A percentile compares a stretch with the other conserved stretches of the same genome.
These are phyloP conservation scores for Zymoseptoria tritici DNA, from an alignment of 2,329 filamentous ascomycete genomes.

Conservation along the genomic window DNA sequence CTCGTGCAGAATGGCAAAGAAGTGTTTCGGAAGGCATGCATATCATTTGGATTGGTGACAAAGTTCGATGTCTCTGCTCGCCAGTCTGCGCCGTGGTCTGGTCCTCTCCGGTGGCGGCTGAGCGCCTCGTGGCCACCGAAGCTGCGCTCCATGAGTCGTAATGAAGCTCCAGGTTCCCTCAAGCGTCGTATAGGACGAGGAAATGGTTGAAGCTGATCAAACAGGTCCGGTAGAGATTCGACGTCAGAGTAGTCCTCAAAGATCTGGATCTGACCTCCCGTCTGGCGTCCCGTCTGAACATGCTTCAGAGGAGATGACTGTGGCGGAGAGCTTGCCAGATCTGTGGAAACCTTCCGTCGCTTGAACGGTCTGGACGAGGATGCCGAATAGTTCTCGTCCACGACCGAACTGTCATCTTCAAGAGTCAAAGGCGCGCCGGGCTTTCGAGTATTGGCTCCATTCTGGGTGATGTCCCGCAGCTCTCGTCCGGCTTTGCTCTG, in stretches of 20 bases:
- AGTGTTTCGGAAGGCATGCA: conserved; percentile 42
- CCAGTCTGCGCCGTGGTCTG: conserved; percentile 45
- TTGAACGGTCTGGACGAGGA: conserved; percentile 23
- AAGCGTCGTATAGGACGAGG: conserved; percentile 36
- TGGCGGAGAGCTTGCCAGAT: conserved; percentile 39
- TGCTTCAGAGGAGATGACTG: conserved; percentile 44
- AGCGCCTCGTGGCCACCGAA: conserved; percentile 39
- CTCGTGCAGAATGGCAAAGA: conserved; percentile 59
- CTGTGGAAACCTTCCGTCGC: conserved; percentile 26
- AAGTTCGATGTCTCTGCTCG: conserved; percentile 53
- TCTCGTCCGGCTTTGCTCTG: conserved; percentile 38
- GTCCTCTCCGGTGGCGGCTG: conserved; percentile 32
- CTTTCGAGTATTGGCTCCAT: conserved; percentile 35
- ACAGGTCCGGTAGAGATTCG: conserved; percentile 34
- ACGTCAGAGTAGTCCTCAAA: conserved; percentile 25
- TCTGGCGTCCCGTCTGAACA: conserved; percentile 13
- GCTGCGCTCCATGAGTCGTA: conserved; percentile 38
- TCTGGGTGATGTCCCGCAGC: conserved; percentile 43
- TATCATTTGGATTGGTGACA: conserved; percentile 50
- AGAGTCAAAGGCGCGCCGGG: conserved; percentile 1
- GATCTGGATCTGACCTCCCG: conserved; percentile 12
- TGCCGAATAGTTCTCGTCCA: conserved; percentile 15
- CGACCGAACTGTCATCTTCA: conserved; percentile 11
- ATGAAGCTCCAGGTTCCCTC: conserved; percentile 27
- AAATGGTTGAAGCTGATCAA: conserved; percentile 35